phyloP scores from a whole-genome alignment of 2,329 filamentous ascomycete species.

The Botrytis hyacinthi region DNA sequence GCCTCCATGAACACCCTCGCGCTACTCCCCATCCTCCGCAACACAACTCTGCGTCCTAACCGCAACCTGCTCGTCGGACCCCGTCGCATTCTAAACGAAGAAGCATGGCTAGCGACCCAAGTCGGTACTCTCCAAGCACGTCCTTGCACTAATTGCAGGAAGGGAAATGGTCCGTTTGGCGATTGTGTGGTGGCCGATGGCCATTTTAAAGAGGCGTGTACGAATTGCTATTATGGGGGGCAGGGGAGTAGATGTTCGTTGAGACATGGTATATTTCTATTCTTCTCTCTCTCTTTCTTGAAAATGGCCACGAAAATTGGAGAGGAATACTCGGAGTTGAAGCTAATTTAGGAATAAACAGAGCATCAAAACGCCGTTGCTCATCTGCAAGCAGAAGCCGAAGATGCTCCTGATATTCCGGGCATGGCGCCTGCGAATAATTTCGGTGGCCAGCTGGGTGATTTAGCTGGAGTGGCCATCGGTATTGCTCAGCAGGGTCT shows the following conservation, averaged over 20 bases:
- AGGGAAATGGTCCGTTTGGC: background rate
- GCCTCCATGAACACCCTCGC: background rate
- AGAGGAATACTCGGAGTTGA: fast-evolving
- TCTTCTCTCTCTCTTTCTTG: background rate
- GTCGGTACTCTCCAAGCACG: background rate
- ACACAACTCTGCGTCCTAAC: background rate
- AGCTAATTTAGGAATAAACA: background rate
- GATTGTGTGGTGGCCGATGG: background rate
- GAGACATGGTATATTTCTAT: background rate
- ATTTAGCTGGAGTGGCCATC: background rate
- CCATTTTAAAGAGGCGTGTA: background rate
- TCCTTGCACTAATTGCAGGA: background rate
- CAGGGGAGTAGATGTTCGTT: background rate
- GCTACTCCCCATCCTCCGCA: background rate
- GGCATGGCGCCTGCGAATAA: slow-evolving; percentile 2
- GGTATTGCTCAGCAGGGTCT: background rate
- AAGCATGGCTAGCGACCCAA: slow-evolving; percentile 1
- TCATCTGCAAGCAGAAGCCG: background rate
- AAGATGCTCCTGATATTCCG: background rate
- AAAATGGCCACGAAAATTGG: too few relatives aligned
- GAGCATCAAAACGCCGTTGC: background rate
- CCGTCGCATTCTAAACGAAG: background rate
- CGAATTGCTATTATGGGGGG: slow-evolving; percentile 1
- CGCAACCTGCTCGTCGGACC: background rate
- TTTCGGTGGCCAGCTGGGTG: background rate